Evolutionary conservation across 2,329 filamentous ascomycete species (phyloP), one percentile per base, ranked within the genome.

Genomic region (Madurella fahalii): DNA sequence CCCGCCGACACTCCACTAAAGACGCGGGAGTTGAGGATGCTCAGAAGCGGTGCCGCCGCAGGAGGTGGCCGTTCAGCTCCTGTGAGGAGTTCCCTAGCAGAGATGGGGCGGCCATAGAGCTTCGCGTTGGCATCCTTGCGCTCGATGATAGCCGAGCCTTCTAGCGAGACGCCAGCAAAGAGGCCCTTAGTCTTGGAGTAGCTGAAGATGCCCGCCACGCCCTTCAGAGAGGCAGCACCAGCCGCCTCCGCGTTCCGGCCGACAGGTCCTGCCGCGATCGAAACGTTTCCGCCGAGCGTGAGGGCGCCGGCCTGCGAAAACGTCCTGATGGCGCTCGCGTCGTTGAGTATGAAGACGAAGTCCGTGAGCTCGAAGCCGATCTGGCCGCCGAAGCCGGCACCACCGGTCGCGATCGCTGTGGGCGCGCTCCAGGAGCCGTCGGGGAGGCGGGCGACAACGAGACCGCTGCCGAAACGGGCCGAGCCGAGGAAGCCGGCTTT

Each of bases 311-410:
- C 85, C 71, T 97, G 93, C 5, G 92, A 90, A 72, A 99, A 97
- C 9, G 93, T 92, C 71, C 90, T 90, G 62, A 99, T 93, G 43
- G 94, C 93, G 55, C 78, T 83, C 41, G 85, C 78, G 68, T 99
- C 93, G 74, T 99, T 99, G 61, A 99, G 84, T 62, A 99, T 96
- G 74, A 99, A 97, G 69, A 99, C 94, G 69, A 99, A 99, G 70
- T 94, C 90, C 56, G 90, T 94, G 58, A 95, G 73, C 72, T 95
- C 90, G 71, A 93, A 89, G 37, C 89, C 89, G 66, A 95, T 90
- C 73, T 94, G 89, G 40, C 89, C 89, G 62, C 89, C 89, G 61
- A 95, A 89, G 20, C 89, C 90, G 52, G 86, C 90, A 62, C 90
- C 90, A 30, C 87, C 84, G 1, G 88, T 91, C 50, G 86, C 85